Conservation (phyloP, 306 rosid genomes). For the Abrus pulchellus region DNA sequence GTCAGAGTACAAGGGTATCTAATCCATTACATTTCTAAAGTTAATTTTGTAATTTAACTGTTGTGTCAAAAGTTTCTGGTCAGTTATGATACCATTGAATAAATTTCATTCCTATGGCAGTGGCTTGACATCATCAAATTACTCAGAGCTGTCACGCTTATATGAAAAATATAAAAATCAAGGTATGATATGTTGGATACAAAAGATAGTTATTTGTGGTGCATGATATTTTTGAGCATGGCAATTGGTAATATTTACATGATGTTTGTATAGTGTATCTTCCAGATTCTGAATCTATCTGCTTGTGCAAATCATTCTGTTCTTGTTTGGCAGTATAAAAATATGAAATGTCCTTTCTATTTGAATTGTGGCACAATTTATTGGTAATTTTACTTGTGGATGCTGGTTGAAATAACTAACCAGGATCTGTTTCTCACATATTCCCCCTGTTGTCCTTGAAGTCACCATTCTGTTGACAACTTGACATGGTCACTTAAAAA, state of each 20-base stretch:
- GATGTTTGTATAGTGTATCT: slow-evolving; percentile 20
- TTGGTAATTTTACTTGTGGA: not conserved
- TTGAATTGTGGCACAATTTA: slow-evolving; percentile 17
- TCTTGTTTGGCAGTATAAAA: slow-evolving; percentile 15
- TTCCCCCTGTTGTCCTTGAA: not conserved
- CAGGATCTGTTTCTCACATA: slow-evolving; percentile 27
- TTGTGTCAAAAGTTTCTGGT: slow-evolving; percentile 30
- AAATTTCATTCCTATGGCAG: slow-evolving; percentile 61
- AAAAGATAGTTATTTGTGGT: slow-evolving; percentile 38
- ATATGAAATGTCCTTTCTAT: not conserved
- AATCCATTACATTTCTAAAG: no score
- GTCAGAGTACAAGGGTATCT: no score
- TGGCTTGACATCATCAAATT: slow-evolving; percentile 88
- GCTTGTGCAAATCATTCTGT: slow-evolving; percentile 8
- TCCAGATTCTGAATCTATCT: slow-evolving; percentile 44
- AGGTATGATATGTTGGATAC: slow-evolving; percentile 72
- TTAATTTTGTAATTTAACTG: not conserved
- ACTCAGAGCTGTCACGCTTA: slow-evolving; percentile 87
- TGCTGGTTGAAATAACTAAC: not conserved
- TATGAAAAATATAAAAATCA: slow-evolving; percentile 84
- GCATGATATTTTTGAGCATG: slow-evolving; percentile 15
- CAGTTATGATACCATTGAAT: slow-evolving; percentile 32
- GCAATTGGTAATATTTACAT: slow-evolving; percentile 34
- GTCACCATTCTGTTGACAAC: slow-evolving; percentile 4
- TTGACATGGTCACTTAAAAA: slow-evolving; percentile 2